These are phyloP conservation scores for Cunninghamia lanceolata DNA, from an alignment of 75 land plant species.

Conservation along the genomic window DNA sequence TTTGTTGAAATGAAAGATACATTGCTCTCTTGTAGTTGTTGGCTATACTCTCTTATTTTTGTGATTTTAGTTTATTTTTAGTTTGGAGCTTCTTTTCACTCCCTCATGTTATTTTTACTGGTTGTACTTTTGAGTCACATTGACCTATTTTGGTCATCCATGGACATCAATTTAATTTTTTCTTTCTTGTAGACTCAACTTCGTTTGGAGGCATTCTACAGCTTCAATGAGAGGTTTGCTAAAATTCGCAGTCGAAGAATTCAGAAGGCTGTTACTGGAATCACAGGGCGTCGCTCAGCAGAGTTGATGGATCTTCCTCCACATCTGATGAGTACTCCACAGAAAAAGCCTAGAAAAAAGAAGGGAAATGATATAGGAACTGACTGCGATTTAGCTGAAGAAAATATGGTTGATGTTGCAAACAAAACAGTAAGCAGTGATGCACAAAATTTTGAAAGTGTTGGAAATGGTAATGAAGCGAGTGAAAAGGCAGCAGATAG, in stretches of 20 bases:
- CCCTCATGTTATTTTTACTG: neutral
- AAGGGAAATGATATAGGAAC: neutral
- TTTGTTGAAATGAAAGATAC: neutral
- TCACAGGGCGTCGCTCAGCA: conserved; percentile 48
- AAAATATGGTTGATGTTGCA: neutral
- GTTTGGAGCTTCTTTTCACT: neutral
- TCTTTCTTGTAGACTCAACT: conserved; percentile 77
- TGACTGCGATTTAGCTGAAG: conserved; percentile 7
- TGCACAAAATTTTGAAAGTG: neutral
- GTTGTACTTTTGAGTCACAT: neutral
- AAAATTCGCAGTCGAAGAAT: conserved; percentile 89
- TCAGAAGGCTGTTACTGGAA: conserved; percentile 88
- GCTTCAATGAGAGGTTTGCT: conserved; percentile 96
- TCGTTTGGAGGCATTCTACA: conserved; percentile 91
- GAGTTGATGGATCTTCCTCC: conserved; percentile 44
- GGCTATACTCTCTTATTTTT: neutral
- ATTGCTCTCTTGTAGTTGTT: neutral
- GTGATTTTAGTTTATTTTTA: neutral
- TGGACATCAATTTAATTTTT: neutral
- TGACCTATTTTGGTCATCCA: neutral
- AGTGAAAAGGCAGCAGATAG: conserved; percentile 8
- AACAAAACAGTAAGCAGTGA: neutral
- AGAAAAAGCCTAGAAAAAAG: conserved; percentile 25
- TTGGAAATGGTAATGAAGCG: conserved; percentile 5
- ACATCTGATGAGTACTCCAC: conserved; percentile 15